Percentiles rank a stretch among this genome's conserved stretches.
Conservation (phyloP, 2,329 filamentous ascomycete species). For the Ophiostoma piceae region DNA sequence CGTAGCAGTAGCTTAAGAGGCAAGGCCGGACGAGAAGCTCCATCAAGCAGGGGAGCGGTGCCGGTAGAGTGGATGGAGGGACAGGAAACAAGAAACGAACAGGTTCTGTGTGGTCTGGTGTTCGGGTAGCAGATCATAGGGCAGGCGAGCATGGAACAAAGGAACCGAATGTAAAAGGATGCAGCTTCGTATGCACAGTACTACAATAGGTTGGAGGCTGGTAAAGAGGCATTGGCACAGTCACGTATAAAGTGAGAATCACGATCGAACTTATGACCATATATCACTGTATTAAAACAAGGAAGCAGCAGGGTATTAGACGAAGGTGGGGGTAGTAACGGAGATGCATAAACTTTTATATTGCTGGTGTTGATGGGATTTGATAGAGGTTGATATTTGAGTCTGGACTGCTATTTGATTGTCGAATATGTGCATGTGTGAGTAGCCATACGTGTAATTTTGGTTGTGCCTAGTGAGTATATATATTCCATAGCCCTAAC, state of each 20-base stretch:
- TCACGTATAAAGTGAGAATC: not conserved
- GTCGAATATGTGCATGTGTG: not conserved
- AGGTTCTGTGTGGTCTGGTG: not conserved
- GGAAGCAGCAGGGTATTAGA: not conserved
- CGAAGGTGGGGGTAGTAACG: not conserved
- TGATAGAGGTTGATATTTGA: not conserved
- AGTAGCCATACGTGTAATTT: not conserved
- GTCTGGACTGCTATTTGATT: not conserved
- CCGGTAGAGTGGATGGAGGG: not conserved
- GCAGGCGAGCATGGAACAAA: not conserved
- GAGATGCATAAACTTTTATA: not conserved
- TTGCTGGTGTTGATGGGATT: not conserved
- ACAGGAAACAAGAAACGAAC: not conserved
- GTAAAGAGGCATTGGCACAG: too few relatives aligned
- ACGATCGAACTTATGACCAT: not conserved
- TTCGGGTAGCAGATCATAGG: not conserved
- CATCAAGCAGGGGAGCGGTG: not conserved
- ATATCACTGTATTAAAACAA: not conserved
- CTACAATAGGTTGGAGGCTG: not conserved
- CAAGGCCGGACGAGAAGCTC: conserved; percentile 10
- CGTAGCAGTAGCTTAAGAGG: conserved; percentile 5
- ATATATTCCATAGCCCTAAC: not conserved
- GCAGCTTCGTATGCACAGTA: not conserved
- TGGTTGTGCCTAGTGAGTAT: not conserved
- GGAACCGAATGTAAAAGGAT: not conserved